Evolutionary conservation across 1,284 basidiomycete species (phyloP), one percentile per base, ranked within the genome.

Genomic region (Spongispora temasekensis): DNA sequence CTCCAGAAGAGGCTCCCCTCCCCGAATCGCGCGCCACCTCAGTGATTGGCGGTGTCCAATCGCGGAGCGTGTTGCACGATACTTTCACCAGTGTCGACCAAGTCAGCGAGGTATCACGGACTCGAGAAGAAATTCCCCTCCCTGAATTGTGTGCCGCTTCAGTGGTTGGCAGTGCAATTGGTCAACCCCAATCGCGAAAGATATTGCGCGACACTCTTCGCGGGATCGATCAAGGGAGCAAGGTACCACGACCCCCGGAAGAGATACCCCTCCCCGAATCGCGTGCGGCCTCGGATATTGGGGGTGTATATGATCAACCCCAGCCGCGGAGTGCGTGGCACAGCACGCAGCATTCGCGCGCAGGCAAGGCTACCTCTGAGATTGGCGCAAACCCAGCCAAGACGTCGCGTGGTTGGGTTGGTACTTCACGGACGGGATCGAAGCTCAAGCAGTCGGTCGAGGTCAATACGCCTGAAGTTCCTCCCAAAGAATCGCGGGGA

Each of bases 11-110:
- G 51, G 56, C 75, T 3, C 64, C 71, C 21, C 69, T 76, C 19
- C 72, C 71, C 23, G 55, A 64, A 42, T 74, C 73, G n/a, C 72
- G 71, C 4, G 70, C 73, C 1, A 67, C 63, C 15, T 74, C 71
- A 5, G 73, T 68, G 51, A 65, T 73, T 13, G 73, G 71, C 21
- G 64, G 68, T 27, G 58, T 64, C 34, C 67, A 71, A 42, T 63
- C 69, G 6, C 51, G 69, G 32, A 58, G 55, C 52, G 32, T 53
- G 21, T 51, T 61, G 52, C 61, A 59, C 25, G 63, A 57, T 48
- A 58, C 8, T n/a, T n/a, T n/a, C n/a, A n/a, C n/a, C n/a, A n/a
- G n/a, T n/a, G n/a, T n/a, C n/a, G n/a, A n/a, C n/a, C n/a, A n/a
- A n/a, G n/a, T n/a, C n/a, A n/a, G n/a, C n/a, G n/a, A n/a, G n/a